A percentile compares a stretch with the other conserved stretches of the same genome.
Conservation (phyloP, 768 basidiomycete species). For the Mycena latifolia region DNA sequence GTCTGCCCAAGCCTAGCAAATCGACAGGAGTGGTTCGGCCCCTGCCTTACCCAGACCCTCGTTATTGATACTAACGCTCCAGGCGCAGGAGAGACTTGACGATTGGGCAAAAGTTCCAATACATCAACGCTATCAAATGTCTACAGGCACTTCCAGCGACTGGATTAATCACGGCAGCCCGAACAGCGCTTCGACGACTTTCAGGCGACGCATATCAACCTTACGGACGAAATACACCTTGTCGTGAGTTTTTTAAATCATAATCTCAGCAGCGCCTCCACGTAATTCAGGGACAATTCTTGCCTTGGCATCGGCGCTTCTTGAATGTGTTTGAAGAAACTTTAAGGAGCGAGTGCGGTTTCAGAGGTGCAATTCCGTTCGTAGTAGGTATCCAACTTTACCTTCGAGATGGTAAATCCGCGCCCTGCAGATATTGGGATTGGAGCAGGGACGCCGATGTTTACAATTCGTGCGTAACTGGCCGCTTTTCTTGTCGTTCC, state of each 20-base stretch:
- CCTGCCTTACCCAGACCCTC: too few species aligned
- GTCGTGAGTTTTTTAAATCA: constrained; percentile 31
- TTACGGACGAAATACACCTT: constrained; percentile 36
- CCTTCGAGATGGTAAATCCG: not conserved
- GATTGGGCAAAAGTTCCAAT: not conserved
- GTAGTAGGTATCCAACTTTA: not conserved
- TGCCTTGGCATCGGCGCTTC: constrained; percentile 49
- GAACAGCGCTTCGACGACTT: constrained; percentile 41
- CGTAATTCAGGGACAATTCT: constrained; percentile 42
- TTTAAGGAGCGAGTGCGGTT: constrained; percentile 43
- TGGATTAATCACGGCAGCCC: constrained; percentile 16
- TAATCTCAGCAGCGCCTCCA: not conserved
- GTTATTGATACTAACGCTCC: not conserved
- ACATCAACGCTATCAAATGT: constrained; percentile 27
- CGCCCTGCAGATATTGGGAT: constrained; percentile 33
- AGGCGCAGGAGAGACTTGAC: constrained; percentile 22
- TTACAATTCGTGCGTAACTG: constrained; percentile 16
- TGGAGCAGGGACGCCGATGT: constrained; percentile 36
- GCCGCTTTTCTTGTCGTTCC: not conserved
- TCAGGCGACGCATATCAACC: constrained; percentile 38
- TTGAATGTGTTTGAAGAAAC: constrained; percentile 40
- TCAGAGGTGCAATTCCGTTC: constrained; percentile 42
- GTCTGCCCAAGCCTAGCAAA: not conserved
- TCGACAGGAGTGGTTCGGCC: constrained; percentile 24
- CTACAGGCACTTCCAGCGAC: constrained; percentile 28